Evolutionary conservation across 257 asterid species (phyloP).

Genomic region (Ilex aquifolium): DNA sequence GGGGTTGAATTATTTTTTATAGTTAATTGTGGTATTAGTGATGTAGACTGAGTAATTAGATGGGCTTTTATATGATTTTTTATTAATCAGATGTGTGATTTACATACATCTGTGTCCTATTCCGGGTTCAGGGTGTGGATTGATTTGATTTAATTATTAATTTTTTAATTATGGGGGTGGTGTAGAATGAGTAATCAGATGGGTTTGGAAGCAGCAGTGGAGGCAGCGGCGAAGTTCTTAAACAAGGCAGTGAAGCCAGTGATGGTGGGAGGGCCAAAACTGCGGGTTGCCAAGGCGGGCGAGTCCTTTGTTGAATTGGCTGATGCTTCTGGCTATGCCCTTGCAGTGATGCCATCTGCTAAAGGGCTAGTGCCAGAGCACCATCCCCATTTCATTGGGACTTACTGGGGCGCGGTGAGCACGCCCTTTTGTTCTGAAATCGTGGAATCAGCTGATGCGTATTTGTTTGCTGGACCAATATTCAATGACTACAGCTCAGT

Average conservation of each 20-base stretch:
- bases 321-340: conserved; percentile 17
- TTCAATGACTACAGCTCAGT: conserved; percentile 28
- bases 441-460: conserved; percentile 26
- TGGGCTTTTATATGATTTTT: too few relatives aligned
- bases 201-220: conserved; percentile 20
- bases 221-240: conserved; percentile 22
- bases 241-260: conserved; percentile 28
- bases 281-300: conserved; percentile 17
- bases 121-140: background rate
- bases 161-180: background rate
- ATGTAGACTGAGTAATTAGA: too few relatives aligned
- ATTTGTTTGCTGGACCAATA: conserved; percentile 23
- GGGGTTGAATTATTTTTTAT: too few relatives aligned
- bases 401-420: conserved; percentile 26
- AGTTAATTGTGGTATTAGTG: too few relatives aligned
- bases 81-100: too few relatives aligned
- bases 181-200: conserved; percentile 18
- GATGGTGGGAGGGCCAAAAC: conserved; percentile 27
- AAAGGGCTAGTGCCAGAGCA: conserved; percentile 26
- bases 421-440: conserved; percentile 19
- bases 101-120: too few relatives aligned
- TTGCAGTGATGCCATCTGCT: conserved; percentile 27
- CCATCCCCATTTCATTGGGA: conserved; percentile 22
- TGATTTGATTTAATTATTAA: conserved; percentile 42
- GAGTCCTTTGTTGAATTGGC: conserved; percentile 18